Percentiles rank a stretch among this genome's conserved stretches.
Conservation (phyloP, 2,329 filamentous ascomycete species). For the Calonectria fujianensis region DNA sequence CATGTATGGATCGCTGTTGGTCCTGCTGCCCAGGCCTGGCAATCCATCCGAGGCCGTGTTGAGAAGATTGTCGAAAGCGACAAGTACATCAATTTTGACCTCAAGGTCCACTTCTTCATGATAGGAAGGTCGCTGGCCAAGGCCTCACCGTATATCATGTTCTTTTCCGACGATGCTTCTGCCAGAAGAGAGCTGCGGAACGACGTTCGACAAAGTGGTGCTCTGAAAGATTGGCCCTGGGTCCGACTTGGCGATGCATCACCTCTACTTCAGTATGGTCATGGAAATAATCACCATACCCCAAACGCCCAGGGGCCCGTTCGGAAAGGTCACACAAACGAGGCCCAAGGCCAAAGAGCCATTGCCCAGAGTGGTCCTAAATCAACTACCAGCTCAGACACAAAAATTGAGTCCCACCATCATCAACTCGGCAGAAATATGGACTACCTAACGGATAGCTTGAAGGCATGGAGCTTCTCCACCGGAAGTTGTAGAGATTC, state of each 20-base stretch:
- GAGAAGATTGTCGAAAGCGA: constrained; percentile 2
- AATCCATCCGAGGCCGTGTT: constrained; percentile 3
- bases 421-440: not conserved
- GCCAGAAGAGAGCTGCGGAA: constrained; percentile 1
- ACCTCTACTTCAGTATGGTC: not conserved
- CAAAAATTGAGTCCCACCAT: not conserved
- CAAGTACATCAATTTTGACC: not conserved
- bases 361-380: not conserved
- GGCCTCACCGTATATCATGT: constrained; percentile 2
- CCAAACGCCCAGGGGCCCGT: not conserved
- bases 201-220: constrained; percentile 5
- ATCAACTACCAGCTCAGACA: not conserved
- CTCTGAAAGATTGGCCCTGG: not conserved
- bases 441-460: not conserved
- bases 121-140: not conserved
- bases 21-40: not conserved
- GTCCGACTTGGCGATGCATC: not conserved
- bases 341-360: not conserved
- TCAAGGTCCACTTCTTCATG: constrained; percentile 7
- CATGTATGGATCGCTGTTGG: constrained; percentile 4
- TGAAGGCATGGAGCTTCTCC: constrained; percentile 7
- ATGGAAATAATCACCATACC: not conserved
- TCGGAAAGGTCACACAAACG: not conserved
- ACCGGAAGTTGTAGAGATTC: constrained; percentile 9
- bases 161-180: constrained; percentile 5